These are phyloP conservation scores for Cornus suecica DNA, from an alignment of 148 eudicot species.

Conservation along the genomic window DNA sequence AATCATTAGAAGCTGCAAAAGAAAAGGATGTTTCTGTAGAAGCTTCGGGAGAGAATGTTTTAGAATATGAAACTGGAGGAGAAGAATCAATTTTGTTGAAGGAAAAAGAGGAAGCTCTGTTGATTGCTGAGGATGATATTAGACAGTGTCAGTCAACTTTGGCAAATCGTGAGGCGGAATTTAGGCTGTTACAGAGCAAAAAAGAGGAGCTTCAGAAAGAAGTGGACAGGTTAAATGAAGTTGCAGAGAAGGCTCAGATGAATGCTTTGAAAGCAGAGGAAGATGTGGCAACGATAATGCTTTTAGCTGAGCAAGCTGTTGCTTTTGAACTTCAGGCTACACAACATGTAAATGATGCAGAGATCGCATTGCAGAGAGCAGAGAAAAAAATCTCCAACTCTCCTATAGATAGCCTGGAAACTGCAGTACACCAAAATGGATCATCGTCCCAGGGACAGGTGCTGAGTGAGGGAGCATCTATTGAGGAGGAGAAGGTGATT, in stretches of 20 bases:
- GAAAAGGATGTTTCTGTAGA: slow-evolving; percentile 29
- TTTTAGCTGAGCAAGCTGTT: slow-evolving; percentile 96
- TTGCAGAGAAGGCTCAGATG: slow-evolving; percentile 64
- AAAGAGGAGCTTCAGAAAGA: slow-evolving; percentile 81
- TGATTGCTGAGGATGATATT: slow-evolving; percentile 61
- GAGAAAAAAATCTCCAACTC: slow-evolving; percentile 51
- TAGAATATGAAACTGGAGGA: slow-evolving; percentile 38
- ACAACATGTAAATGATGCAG: slow-evolving; percentile 75
- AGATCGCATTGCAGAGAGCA: slow-evolving; percentile 69
- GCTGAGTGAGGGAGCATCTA: slow-evolving; percentile 29
- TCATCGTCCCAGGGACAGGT: slow-evolving; percentile 25
- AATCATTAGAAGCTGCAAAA: slow-evolving; percentile 54
- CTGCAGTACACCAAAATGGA: slow-evolving; percentile 34
- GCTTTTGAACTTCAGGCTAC: slow-evolving; percentile 88
- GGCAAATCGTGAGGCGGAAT: slow-evolving; percentile 64
- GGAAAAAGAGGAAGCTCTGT: slow-evolving; percentile 53
- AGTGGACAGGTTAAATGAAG: slow-evolving; percentile 60
- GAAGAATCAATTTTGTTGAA: slow-evolving; percentile 33
- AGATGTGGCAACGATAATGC: slow-evolving; percentile 88
- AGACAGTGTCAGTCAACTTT: slow-evolving; percentile 48
- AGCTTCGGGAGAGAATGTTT: slow-evolving; percentile 32
- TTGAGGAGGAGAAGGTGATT: slow-evolving; percentile 36
- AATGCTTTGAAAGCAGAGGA: slow-evolving; percentile 82
- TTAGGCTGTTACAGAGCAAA: slow-evolving; percentile 49
- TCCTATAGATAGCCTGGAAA: slow-evolving; percentile 40